Conservation (phyloP, 208 protist genomes). For the Wallacemonas sp. region DNA sequence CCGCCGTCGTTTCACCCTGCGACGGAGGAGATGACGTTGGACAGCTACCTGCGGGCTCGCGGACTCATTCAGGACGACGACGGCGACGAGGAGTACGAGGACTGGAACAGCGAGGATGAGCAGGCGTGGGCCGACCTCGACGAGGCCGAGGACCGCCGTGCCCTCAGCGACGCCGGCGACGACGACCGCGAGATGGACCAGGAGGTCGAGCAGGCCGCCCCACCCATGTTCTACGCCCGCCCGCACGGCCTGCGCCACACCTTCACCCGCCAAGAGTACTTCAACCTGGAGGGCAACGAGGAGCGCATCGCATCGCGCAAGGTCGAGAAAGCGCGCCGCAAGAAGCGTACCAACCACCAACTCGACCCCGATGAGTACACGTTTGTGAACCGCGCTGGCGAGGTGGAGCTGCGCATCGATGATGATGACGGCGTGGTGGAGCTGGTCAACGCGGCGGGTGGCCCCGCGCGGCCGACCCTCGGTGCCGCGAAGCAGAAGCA, state of each 20-base stretch:
- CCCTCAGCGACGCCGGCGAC: constrained; percentile 40
- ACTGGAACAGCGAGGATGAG: constrained; percentile 68
- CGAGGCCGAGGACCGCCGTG: constrained; percentile 38
- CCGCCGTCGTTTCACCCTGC: constrained; percentile 64
- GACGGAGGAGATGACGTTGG: constrained; percentile 29
- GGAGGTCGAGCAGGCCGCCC: constrained; percentile 13
- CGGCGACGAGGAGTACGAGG: constrained; percentile 39
- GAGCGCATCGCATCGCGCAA: constrained; percentile 35
- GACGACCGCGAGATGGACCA: constrained; percentile 36
- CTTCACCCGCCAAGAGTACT: constrained; percentile 72
- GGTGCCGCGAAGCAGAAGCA: constrained; percentile 31
- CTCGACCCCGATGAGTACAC: constrained; percentile 70
- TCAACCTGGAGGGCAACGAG: constrained; percentile 77
- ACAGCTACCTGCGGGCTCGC: constrained; percentile 25
- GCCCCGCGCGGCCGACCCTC: constrained; percentile 29
- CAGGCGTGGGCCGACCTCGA: constrained; percentile 74
- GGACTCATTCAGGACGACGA: constrained; percentile 7
- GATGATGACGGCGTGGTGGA: constrained; percentile 89
- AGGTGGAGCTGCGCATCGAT: constrained; percentile 85
- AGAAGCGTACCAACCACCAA: constrained; percentile 74
- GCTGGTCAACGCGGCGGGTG: constrained; percentile 31
- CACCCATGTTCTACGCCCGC: constrained; percentile 73
- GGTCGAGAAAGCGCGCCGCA: constrained; percentile 38
- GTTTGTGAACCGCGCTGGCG: constrained; percentile 76
- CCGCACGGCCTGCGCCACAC: constrained; percentile 35